Conservation (phyloP, 805 yeast genomes). For the Metschnikowia sp. region DNA sequence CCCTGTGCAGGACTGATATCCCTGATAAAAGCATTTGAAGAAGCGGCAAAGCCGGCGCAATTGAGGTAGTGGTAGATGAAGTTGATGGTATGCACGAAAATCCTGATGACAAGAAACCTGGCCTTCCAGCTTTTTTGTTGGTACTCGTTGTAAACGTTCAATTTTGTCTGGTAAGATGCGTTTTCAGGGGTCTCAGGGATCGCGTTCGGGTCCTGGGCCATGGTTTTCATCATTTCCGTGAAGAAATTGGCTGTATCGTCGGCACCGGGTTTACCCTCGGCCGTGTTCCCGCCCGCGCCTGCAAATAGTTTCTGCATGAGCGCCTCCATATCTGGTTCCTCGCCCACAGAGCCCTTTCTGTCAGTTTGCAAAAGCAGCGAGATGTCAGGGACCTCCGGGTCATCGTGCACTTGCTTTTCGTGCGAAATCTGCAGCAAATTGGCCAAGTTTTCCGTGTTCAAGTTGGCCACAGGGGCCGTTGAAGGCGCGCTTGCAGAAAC, state of each 20-base stretch:
- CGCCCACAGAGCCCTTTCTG: conserved; percentile 5
- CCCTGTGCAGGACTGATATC: conserved; percentile 13
- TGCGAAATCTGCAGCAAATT: neutral
- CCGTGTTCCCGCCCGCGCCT: conserved; percentile 14
- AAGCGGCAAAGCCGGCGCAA: conserved; percentile 23
- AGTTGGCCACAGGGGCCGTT: neutral
- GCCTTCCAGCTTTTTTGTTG: conserved; percentile 32
- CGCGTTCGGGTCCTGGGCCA: conserved; percentile 10
- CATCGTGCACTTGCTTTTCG: conserved; percentile 22
- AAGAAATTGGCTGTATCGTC: conserved; percentile 15
- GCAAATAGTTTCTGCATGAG: conserved; percentile 32
- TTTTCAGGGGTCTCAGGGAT: conserved; percentile 17
- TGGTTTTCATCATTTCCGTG: conserved; percentile 34
- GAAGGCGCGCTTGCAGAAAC: neutral
- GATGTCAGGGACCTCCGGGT: conserved; percentile 42
- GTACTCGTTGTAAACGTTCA: conserved; percentile 29
- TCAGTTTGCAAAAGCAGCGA: conserved; percentile 14
- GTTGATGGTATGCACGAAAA: conserved; percentile 23
- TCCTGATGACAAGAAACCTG: conserved; percentile 31
- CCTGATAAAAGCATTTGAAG: conserved; percentile 26
- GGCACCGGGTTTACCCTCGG: neutral
- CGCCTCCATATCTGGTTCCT: conserved; percentile 30
- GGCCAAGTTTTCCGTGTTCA: neutral
- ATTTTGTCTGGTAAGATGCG: conserved; percentile 26
- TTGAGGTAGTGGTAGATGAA: conserved; percentile 33